phyloP scores from a whole-genome alignment of 192 early-diverging fungal genomes.

The Backusella tuberculispora region DNA sequence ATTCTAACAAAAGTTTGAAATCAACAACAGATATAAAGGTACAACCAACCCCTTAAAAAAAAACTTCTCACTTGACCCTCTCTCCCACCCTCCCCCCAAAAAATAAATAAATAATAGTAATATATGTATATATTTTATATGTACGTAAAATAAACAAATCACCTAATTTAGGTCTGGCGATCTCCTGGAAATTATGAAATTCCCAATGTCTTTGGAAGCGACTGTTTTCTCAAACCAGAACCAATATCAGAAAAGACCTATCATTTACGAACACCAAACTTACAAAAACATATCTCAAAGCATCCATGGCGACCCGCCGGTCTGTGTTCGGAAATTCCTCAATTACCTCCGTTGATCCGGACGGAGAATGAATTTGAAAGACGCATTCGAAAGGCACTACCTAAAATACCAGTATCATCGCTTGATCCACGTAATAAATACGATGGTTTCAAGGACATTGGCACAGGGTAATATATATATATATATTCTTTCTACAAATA shows the following conservation, averaged over 20 bases:
- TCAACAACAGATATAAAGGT: constrained; percentile 10
- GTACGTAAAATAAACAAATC: background rate
- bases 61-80: constrained; percentile 16
- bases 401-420: constrained; percentile 31
- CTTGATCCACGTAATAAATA: constrained; percentile 37
- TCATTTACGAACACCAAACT: constrained; percentile 27
- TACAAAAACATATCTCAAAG: constrained; percentile 35
- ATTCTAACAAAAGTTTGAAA: constrained; percentile 17
- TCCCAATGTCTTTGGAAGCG: constrained; percentile 35
- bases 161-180: constrained; percentile 28
- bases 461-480: constrained; percentile 25
- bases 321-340: constrained; percentile 29
- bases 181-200: constrained; percentile 35
- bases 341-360: constrained; percentile 36
- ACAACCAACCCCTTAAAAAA: background rate
- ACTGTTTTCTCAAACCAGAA: constrained; percentile 38
- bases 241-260: constrained; percentile 26
- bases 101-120: constrained; percentile 14
- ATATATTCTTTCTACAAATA: background rate
- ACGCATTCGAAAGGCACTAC: constrained; percentile 29
- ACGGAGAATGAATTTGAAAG: constrained; percentile 40
- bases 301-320: constrained; percentile 39
- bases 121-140: background rate
- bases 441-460: constrained; percentile 26
- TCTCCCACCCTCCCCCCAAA: background rate